These are phyloP conservation scores for Mycena filopes DNA, from an alignment of 768 basidiomycete species.

Conservation along the genomic window DNA sequence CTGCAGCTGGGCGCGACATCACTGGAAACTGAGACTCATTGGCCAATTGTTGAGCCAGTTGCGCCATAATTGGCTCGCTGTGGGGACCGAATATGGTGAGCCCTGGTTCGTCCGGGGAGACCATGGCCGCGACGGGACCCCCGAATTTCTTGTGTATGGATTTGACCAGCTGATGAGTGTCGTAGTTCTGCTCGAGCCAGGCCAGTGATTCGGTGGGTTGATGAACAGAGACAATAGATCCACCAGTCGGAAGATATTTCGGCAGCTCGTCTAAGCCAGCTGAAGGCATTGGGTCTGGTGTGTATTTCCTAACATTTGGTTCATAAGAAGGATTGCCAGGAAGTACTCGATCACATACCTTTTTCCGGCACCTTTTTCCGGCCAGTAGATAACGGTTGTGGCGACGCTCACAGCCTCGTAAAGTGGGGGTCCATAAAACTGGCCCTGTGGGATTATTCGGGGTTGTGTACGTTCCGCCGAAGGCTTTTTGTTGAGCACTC, in stretches of 20 bases:
- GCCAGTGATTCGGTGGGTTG: neutral
- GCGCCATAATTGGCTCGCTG: neutral
- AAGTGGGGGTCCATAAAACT: too few relatives aligned
- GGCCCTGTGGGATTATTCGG: too few relatives aligned
- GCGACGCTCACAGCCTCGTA: slow-evolving; percentile 11
- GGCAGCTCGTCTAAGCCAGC: slow-evolving; percentile 4
- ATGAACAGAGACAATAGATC: neutral
- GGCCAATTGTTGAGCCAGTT: neutral
- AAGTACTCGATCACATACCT: too few relatives aligned
- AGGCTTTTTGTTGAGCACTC: too few relatives aligned
- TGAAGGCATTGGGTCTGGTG: neutral
- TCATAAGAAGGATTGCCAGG: too few relatives aligned
- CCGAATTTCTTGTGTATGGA: neutral
- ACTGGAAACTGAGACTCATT: slow-evolving; percentile 9
- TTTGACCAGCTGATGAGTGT: neutral
- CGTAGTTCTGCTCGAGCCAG: slow-evolving; percentile 12
- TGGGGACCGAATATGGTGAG: slow-evolving; percentile 4
- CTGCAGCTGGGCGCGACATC: neutral
- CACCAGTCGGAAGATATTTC: slow-evolving; percentile 2
- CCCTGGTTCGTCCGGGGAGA: neutral
- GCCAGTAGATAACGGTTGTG: slow-evolving; percentile 13
- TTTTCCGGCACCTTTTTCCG: too few relatives aligned
- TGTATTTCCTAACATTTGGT: too few relatives aligned
- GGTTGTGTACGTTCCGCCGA: too few relatives aligned
- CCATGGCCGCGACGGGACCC: slow-evolving; percentile 4